Evolutionary conservation across 768 basidiomycete genomes (phyloP).

Genomic region (Suillus subaureus): DNA sequence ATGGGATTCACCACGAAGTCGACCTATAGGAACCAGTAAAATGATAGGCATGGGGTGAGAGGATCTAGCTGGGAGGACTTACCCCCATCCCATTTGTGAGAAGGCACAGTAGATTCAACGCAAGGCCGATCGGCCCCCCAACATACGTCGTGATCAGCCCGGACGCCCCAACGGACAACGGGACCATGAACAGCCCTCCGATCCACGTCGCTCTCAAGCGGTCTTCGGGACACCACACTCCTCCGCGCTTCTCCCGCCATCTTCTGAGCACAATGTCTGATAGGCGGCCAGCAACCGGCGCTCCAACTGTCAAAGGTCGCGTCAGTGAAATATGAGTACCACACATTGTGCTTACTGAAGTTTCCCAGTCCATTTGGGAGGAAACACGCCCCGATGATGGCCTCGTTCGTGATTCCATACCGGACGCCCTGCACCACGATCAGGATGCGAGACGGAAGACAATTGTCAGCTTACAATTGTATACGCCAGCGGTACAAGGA

Average conservation of each 20-base stretch:
- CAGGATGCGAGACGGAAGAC: neutral
- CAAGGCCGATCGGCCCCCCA: constrained; percentile 49
- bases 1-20: constrained; percentile 58
- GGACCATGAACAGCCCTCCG: constrained; percentile 51
- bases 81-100: constrained; percentile 71
- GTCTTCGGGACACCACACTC: constrained; percentile 70
- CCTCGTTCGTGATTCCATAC: constrained; percentile 27
- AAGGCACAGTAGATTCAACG: constrained; percentile 53
- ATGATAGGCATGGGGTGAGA: neutral
- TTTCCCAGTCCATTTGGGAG: constrained; percentile 32
- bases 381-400: constrained; percentile 25
- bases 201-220: constrained; percentile 55
- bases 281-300: constrained; percentile 57
- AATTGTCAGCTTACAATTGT: constrained; percentile 52
- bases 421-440: constrained; percentile 46
- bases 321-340: neutral
- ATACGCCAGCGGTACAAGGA: constrained; percentile 64
- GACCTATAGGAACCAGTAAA: constrained; percentile 39
- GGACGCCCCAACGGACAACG: constrained; percentile 49
- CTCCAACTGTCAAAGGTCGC: constrained; percentile 47
- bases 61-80: constrained; percentile 18
- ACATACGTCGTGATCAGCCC: constrained; percentile 58
- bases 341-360: constrained; percentile 15
- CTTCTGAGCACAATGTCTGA: constrained; percentile 56
- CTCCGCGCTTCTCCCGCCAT: constrained; percentile 52